A percentile compares a stretch with the other conserved stretches of the same genome.
Conservation (phyloP, 192 early-diverging fungal genomes). For the Coemansia sp. region DNA sequence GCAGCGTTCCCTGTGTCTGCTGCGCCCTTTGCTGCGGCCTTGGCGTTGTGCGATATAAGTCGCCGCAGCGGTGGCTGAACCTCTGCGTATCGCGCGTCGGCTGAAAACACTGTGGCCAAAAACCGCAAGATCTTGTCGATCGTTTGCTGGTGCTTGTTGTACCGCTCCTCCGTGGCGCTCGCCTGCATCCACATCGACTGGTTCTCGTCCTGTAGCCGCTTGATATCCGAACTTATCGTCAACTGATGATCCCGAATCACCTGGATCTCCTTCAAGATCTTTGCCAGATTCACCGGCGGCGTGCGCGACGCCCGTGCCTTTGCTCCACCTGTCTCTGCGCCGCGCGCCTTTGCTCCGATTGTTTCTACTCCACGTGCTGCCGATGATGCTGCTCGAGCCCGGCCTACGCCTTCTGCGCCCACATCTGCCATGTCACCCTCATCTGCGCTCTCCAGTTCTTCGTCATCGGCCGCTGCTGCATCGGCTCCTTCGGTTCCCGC, state of each 20-base stretch:
- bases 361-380: background rate
- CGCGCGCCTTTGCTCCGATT: background rate
- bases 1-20: constrained; percentile 1
- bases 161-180: constrained; percentile 66
- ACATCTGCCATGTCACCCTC: constrained; percentile 10
- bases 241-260: constrained; percentile 88
- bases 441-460: constrained; percentile 48
- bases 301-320: constrained; percentile 22
- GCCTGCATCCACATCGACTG: constrained; percentile 88
- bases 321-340: background rate
- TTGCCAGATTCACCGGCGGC: constrained; percentile 24
- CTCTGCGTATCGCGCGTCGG: constrained; percentile 39
- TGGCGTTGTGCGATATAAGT: constrained; percentile 31
- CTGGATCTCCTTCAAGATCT: constrained; percentile 73
- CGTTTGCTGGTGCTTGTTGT: constrained; percentile 83
- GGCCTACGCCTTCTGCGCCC: background rate
- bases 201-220: constrained; percentile 85
- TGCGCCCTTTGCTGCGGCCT: background rate
- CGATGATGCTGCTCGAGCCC: background rate
- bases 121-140: constrained; percentile 94
- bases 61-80: constrained; percentile 43
- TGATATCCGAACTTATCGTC: constrained; percentile 83
- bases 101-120: constrained; percentile 80
- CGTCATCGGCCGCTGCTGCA: background rate
- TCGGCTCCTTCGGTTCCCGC: background rate